Conservation (phyloP, 345 rosid species). For the Gossypium herbaceum region DNA sequence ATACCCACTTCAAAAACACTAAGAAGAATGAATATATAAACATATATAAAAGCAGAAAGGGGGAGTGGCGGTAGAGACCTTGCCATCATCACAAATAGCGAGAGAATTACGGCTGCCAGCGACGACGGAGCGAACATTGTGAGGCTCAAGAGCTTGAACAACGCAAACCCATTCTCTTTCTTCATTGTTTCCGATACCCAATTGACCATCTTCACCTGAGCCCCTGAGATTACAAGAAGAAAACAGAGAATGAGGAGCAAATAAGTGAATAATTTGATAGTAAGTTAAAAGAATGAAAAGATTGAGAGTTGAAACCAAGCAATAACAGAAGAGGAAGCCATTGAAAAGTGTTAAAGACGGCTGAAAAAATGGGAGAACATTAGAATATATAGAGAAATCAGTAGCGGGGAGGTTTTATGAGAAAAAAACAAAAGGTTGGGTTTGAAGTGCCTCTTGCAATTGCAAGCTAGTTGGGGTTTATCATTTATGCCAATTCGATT, state of each 20-base stretch:
- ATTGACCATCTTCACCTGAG: conserved; percentile 94
- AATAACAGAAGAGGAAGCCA: conserved; percentile 46
- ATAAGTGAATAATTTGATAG: neutral
- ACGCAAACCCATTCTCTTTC: conserved; percentile 77
- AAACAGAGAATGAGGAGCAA: neutral
- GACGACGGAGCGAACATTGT: conserved; percentile 72
- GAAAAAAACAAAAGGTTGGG: neutral
- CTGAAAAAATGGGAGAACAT: neutral
- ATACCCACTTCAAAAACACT: neutral
- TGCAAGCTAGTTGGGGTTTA: neutral
- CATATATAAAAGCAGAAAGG: neutral
- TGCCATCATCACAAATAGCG: conserved; percentile 93
- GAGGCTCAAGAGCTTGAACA: conserved; percentile 64
- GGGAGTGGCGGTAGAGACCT: conserved; percentile 37
- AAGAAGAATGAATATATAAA: neutral
- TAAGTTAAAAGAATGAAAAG: conserved; percentile 13
- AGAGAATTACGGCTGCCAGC: conserved; percentile 98
- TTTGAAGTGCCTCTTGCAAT: neutral
- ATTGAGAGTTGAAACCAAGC: conserved; percentile 36
- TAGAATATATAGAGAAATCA: neutral
- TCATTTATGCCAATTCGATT: neutral
- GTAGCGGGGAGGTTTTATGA: neutral
- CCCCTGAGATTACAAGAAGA: conserved; percentile 52
- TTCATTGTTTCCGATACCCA: conserved; percentile 79
- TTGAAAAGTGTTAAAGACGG: conserved; percentile 14